Evolutionary conservation across 83 land plant species (phyloP).

Genomic region (Picea engelmannii): DNA sequence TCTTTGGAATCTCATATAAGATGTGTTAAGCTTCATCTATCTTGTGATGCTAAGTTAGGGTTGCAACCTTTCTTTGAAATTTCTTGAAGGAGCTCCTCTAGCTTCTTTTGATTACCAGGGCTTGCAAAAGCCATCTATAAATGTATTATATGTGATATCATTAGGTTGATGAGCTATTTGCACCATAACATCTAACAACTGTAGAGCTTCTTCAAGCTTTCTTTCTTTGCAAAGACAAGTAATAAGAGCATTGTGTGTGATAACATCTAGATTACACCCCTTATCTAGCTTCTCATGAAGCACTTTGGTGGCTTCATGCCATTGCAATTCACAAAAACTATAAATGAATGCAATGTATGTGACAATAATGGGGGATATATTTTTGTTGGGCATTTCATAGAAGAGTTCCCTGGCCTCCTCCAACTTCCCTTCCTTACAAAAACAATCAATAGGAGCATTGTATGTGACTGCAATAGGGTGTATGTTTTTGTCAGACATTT

Average conservation of each 20-base stretch:
- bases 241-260: slow-evolving; percentile 10
- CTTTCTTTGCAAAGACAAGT: neutral
- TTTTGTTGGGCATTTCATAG: no score
- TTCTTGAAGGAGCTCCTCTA: neutral
- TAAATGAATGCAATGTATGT: no score
- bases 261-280: neutral
- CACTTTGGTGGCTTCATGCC: neutral
- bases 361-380: no score
- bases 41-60: neutral
- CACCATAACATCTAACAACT: slow-evolving; percentile 1
- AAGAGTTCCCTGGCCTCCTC: no score
- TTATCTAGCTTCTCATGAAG: neutral
- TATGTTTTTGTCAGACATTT: slow-evolving; percentile 43
- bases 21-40: neutral
- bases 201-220: neutral
- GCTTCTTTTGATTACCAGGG: neutral
- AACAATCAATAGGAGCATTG: no score
- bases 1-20: no score
- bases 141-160: slow-evolving; percentile 3
- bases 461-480: no score
- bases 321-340: neutral
- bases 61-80: neutral
- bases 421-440: no score
- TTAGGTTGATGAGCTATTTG: neutral
- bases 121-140: neutral